phyloP scores from a whole-genome alignment of 768 basidiomycete genomes.

The Kwoniella dendrophila region DNA sequence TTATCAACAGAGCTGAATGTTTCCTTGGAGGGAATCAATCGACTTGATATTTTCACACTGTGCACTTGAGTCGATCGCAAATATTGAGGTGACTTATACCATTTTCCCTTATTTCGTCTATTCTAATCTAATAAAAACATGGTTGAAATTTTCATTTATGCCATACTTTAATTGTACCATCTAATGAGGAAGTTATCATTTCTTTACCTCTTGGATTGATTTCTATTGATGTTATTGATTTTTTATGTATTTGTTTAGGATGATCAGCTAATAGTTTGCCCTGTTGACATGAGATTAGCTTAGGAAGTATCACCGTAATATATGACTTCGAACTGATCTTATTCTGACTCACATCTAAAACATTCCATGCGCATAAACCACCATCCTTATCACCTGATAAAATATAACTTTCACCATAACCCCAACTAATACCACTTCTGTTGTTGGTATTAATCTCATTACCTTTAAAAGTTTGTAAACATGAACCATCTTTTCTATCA shows the following conservation, averaged over 20 bases:
- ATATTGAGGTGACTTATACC: no score
- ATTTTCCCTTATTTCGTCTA: no score
- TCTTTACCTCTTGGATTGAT: conserved; percentile 81
- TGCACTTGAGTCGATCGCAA: no score
- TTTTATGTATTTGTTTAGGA: conserved; percentile 70
- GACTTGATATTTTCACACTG: no score
- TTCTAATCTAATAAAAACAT: no score
- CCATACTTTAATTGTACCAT: conserved; percentile 92
- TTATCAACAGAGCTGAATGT: no score
- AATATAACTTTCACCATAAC: conserved; percentile 76
- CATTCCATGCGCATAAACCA: conserved; percentile 86
- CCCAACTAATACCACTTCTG: conserved; percentile 62
- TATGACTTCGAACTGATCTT: conserved; percentile 1
- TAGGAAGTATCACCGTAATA: conserved; percentile 3
- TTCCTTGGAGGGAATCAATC: no score
- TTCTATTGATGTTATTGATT: conserved; percentile 88
- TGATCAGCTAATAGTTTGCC: conserved; percentile 64
- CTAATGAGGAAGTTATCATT: conserved; percentile 72
- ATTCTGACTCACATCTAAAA: conserved; percentile 71
- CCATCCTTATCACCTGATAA: conserved; percentile 90
- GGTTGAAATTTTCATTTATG: neutral
- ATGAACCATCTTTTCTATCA: conserved; percentile 74
- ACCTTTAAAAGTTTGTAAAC: conserved; percentile 81
- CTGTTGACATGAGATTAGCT: conserved; percentile 57
- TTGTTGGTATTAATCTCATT: conserved; percentile 75